A percentile compares a stretch with the other conserved stretches of the same genome.
These are phyloP conservation scores for Yamadazyma friedrichii DNA, from an alignment of 1,139 yeast genomes.

Conservation along the genomic window DNA sequence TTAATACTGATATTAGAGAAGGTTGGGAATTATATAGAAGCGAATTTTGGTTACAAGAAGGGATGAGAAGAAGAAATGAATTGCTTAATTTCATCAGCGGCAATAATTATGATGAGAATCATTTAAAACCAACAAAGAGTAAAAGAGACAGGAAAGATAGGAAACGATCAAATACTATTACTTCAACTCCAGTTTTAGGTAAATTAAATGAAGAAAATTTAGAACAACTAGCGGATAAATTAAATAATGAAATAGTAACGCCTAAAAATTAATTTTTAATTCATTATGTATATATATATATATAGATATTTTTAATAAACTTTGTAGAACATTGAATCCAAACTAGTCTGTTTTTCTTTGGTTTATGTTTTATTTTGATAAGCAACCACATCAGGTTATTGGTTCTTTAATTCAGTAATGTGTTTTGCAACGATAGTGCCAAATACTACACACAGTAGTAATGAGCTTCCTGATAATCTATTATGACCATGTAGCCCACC, in stretches of 20 bases:
- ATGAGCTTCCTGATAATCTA: constrained; percentile 37
- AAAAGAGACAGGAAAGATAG: constrained; percentile 38
- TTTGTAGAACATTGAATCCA: too few species aligned
- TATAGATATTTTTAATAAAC: background rate
- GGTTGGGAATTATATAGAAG: constrained; percentile 94
- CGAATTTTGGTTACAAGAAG: constrained; percentile 90
- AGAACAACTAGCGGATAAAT: constrained; percentile 17
- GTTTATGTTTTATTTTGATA: too few species aligned
- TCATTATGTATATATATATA: background rate
- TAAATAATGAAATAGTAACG: constrained; percentile 7
- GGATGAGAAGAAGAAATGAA: constrained; percentile 60
- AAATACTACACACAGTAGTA: constrained; percentile 41
- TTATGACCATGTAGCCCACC: constrained; percentile 42
- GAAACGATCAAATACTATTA: constrained; percentile 22
- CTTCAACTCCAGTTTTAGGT: constrained; percentile 14
- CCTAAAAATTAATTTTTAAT: background rate
- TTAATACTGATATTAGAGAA: constrained; percentile 80
- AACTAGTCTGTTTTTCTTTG: too few species aligned
- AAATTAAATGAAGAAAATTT: constrained; percentile 30
- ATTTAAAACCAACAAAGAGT: constrained; percentile 32
- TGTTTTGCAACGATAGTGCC: constrained; percentile 22
- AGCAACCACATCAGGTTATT: background rate
- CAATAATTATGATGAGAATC: constrained; percentile 13
- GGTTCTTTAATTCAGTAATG: constrained; percentile 1
- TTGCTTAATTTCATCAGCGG: constrained; percentile 35